These are phyloP conservation scores for Daldinia concentrica DNA, from an alignment of 495 filamentous ascomycete genomes.

Conservation along the genomic window DNA sequence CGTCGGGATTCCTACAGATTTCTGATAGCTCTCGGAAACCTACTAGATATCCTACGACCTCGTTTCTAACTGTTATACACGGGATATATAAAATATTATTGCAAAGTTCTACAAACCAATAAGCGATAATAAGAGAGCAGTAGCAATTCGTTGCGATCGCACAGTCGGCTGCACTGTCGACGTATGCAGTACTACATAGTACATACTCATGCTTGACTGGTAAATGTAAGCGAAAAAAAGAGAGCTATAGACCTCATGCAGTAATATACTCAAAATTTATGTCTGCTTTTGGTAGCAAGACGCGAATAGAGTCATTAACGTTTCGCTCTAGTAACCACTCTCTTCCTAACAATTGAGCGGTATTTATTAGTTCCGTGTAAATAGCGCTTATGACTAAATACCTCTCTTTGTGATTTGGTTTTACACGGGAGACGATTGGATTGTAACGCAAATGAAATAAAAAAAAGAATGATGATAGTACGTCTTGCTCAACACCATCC, in stretches of 20 bases:
- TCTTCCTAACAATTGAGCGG: no score
- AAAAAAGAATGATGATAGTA: slow-evolving; percentile 10
- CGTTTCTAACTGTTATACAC: slow-evolving; percentile 11
- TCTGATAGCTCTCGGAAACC: not conserved
- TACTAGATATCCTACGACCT: not conserved
- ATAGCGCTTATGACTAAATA: not conserved
- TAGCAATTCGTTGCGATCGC: slow-evolving; percentile 3
- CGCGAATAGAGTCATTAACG: not conserved
- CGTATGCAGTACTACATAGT: slow-evolving; percentile 32
- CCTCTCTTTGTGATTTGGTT: not conserved
- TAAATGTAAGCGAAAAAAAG: slow-evolving; percentile 19
- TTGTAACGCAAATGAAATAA: not conserved
- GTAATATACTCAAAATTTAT: slow-evolving; percentile 1
- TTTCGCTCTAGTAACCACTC: not conserved
- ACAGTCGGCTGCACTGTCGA: slow-evolving; percentile 28
- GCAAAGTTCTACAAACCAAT: slow-evolving; percentile 1
- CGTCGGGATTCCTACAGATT: not conserved
- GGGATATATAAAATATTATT: slow-evolving; percentile 5
- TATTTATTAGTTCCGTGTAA: not conserved
- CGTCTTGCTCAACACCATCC: slow-evolving; percentile 3
- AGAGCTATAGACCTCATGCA: not conserved
- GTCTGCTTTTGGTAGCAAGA: slow-evolving; percentile 4
- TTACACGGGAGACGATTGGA: slow-evolving; percentile 12
- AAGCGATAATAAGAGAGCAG: slow-evolving; percentile 4
- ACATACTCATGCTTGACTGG: slow-evolving; percentile 21